A percentile compares a stretch with the other conserved stretches of the same genome.
Evolutionary conservation across 148 eudicot genomes (phyloP).

Genomic region (Tetragonia tetragonoides): DNA sequence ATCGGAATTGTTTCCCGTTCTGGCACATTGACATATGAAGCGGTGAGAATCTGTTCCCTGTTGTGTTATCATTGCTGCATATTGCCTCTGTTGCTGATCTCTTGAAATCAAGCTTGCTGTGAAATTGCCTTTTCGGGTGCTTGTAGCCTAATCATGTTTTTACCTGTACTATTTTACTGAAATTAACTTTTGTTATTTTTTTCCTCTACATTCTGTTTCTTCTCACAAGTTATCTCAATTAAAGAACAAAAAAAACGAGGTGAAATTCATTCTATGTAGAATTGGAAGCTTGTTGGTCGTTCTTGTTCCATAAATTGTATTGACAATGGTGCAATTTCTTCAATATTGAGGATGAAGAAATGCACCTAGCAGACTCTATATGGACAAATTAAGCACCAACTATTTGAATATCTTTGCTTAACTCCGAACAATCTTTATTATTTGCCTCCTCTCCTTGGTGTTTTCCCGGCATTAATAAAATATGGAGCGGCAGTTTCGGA

Average conservation of each 20-base stretch:
- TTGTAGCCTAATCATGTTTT: neutral
- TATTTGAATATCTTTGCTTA: neutral
- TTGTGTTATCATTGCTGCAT: neutral
- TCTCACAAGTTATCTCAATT: neutral
- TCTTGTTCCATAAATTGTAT: neutral
- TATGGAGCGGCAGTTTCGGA: neutral
- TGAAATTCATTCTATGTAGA: too few species aligned
- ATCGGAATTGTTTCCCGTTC: conserved; percentile 97
- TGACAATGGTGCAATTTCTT: neutral
- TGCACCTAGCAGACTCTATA: too few species aligned
- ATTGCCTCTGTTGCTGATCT: neutral
- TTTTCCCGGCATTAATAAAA: neutral
- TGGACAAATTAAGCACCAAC: neutral
- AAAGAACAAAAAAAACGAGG: too few species aligned
- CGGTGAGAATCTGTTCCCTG: conserved; percentile 48
- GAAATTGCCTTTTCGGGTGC: neutral
- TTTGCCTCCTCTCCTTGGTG: neutral
- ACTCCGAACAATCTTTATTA: neutral
- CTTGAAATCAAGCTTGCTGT: neutral
- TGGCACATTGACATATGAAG: conserved; percentile 98
- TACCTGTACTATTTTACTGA: neutral
- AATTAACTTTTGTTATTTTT: too few species aligned
- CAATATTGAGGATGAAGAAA: neutral
- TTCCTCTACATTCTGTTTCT: neutral
- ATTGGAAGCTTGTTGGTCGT: neutral